These are phyloP conservation scores for Ceratobasidium sp. DNA, from an alignment of 1,284 basidiomycete genomes.

Conservation along the genomic window DNA sequence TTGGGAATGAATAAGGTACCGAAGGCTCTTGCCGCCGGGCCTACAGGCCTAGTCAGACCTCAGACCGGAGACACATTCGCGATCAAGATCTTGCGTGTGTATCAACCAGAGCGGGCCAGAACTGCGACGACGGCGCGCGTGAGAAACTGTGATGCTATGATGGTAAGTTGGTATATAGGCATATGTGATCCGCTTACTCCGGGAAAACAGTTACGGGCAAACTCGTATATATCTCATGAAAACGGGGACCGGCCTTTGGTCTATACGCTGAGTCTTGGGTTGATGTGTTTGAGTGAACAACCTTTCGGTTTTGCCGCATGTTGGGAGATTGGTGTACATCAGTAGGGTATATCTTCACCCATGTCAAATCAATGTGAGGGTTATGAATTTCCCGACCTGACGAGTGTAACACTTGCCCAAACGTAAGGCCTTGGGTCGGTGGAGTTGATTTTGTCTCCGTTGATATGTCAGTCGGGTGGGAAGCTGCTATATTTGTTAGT, in stretches of 20 bases:
- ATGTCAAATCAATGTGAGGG: conserved; percentile 9
- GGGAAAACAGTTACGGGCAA: neutral
- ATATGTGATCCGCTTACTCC: neutral
- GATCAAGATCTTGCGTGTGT: neutral
- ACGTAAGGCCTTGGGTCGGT: neutral
- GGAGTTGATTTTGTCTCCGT: conserved; percentile 14
- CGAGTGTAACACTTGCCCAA: no score
- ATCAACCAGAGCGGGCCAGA: neutral
- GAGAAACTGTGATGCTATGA: no score
- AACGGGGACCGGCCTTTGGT: no score
- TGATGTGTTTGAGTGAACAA: neutral
- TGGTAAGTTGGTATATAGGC: neutral
- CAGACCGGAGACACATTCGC: neutral
- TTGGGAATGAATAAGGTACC: neutral
- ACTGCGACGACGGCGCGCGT: neutral
- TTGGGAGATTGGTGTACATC: neutral
- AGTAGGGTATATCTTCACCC: neutral
- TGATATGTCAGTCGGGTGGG: neutral
- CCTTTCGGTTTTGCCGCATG: neutral
- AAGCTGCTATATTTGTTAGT: neutral
- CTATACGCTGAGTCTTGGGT: neutral
- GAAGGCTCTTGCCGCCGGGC: neutral
- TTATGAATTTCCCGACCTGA: neutral
- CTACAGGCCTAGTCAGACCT: neutral
- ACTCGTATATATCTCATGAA: no score